Conservation (phyloP, 2,329 filamentous ascomycete genomes). For the Talaromyces sp. region DNA sequence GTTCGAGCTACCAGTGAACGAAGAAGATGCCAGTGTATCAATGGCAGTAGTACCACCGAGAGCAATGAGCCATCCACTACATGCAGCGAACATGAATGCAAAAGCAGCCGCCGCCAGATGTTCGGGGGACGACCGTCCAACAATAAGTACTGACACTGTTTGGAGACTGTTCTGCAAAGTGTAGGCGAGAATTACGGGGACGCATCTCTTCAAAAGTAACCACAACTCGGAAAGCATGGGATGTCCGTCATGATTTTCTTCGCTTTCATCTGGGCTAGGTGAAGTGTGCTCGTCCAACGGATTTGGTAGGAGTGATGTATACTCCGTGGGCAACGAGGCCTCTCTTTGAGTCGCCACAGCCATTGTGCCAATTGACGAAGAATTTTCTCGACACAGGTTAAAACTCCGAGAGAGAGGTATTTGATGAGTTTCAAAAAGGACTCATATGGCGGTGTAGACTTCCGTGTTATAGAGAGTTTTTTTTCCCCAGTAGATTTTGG, state of each 20-base stretch:
- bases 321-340: slow-evolving; percentile 16
- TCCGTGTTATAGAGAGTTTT: not conserved
- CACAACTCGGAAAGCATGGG: slow-evolving; percentile 56
- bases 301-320: slow-evolving; percentile 25
- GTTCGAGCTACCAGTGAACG: slow-evolving; percentile 75
- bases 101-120: slow-evolving; percentile 78
- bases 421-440: too few species aligned
- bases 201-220: slow-evolving; percentile 62
- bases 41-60: slow-evolving; percentile 81
- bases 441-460: not conserved
- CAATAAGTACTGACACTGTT: slow-evolving; percentile 74
- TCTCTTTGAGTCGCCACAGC: not conserved
- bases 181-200: slow-evolving; percentile 80
- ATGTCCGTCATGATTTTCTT: not conserved
- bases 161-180: slow-evolving; percentile 81
- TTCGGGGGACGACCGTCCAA: slow-evolving; percentile 73
- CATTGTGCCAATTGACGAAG: not conserved
- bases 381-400: not conserved
- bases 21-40: slow-evolving; percentile 76
- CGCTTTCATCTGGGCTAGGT: slow-evolving; percentile 5
- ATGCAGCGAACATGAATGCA: slow-evolving; percentile 91
- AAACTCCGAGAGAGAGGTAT: not conserved
- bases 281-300: slow-evolving; percentile 12
- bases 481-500: not conserved
- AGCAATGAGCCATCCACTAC: slow-evolving; percentile 79